phyloP scores from a whole-genome alignment of 768 basidiomycete species.

The Tephrocybe sp. region DNA sequence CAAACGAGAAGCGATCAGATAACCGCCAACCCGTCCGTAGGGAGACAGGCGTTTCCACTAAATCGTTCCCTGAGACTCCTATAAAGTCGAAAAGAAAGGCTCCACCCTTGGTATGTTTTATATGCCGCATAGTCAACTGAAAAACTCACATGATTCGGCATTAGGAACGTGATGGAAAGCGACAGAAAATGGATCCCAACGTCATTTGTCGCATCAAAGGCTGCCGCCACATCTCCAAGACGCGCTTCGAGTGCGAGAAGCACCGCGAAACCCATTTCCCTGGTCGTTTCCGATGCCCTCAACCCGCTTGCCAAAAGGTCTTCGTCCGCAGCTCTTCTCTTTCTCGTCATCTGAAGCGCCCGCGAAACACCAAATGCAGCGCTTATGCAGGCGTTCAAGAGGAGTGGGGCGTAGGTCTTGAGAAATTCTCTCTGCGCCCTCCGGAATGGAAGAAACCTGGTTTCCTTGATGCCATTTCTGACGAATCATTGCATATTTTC shows the following conservation, averaged over 20 bases:
- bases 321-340: slow-evolving; percentile 22
- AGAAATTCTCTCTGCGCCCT: slow-evolving; percentile 16
- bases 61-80: neutral
- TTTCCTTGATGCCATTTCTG: slow-evolving; percentile 17
- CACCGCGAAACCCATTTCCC: slow-evolving; percentile 24
- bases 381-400: slow-evolving; percentile 12
- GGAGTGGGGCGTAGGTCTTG: slow-evolving; percentile 16
- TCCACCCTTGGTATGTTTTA: neutral
- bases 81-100: slow-evolving; percentile 12
- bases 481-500: neutral
- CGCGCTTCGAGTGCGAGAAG: slow-evolving; percentile 20
- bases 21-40: neutral
- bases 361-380: slow-evolving; percentile 11
- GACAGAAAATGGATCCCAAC: slow-evolving; percentile 13
- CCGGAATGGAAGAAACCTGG: slow-evolving; percentile 17
- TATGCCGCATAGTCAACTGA: neutral
- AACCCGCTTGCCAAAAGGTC: slow-evolving; percentile 14
- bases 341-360: slow-evolving; percentile 19
- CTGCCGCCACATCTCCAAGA: slow-evolving; percentile 20
- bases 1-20: slow-evolving; percentile 1
- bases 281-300: slow-evolving; percentile 20
- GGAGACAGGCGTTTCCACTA: neutral
- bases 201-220: slow-evolving; percentile 20
- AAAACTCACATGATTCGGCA: neutral
- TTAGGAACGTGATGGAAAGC: slow-evolving; percentile 7